A percentile compares a stretch with the other conserved stretches of the same genome.
Evolutionary conservation across 768 basidiomycete genomes (phyloP).

Genomic region (Suillus spraguei): DNA sequence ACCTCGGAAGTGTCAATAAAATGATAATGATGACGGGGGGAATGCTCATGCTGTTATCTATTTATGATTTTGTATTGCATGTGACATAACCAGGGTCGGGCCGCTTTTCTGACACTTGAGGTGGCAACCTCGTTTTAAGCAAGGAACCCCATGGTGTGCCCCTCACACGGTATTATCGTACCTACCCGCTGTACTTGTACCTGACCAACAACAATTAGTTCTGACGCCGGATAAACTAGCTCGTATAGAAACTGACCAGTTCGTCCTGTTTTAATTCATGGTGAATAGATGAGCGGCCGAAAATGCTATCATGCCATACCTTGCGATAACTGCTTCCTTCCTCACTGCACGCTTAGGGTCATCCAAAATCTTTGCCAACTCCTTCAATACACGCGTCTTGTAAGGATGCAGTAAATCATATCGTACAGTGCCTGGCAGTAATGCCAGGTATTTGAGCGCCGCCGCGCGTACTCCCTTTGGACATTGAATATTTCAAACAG

Average conservation of each 20-base stretch:
- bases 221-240: background rate
- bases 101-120: background rate
- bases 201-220: conserved; percentile 17
- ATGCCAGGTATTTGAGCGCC: conserved; percentile 73
- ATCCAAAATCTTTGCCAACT: conserved; percentile 77
- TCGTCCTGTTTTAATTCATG: conserved; percentile 25
- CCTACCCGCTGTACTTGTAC: conserved; percentile 30
- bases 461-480: conserved; percentile 72
- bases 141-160: too few relatives aligned
- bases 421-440: conserved; percentile 74
- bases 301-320: conserved; percentile 36
- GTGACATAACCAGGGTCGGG: too few relatives aligned
- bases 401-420: conserved; percentile 84
- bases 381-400: conserved; percentile 72
- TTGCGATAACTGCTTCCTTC: conserved; percentile 85
- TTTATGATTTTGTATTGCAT: background rate
- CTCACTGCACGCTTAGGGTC: conserved; percentile 88
- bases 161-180: background rate
- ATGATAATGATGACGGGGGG: background rate
- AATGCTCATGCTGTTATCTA: background rate
- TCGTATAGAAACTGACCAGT: conserved; percentile 22
- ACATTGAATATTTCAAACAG: conserved; percentile 1
- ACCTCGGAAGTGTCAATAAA: too few relatives aligned
- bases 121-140: background rate
- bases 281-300: conserved; percentile 5